Evolutionary conservation across 2,329 filamentous ascomycete genomes (phyloP).

Genomic region (Pseudovirgaria hyperparasitica): DNA sequence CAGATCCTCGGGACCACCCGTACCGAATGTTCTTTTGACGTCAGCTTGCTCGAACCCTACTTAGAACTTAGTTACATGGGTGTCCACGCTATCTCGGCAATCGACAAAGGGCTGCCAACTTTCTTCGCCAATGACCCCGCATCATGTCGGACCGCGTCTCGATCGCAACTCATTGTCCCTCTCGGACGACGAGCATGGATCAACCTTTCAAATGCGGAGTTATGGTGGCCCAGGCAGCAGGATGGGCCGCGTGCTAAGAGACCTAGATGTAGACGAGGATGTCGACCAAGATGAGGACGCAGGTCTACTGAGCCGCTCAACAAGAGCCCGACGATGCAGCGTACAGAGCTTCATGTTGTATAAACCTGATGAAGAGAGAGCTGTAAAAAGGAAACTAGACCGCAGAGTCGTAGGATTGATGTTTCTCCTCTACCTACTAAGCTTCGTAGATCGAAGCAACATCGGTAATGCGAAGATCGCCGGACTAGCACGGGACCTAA

Average conservation of each 20-base stretch:
- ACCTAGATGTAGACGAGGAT: slow-evolving; percentile 6
- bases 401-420: slow-evolving; percentile 66
- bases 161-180: no score
- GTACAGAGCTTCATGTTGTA: slow-evolving; percentile 39
- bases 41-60: no score
- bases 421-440: slow-evolving; percentile 69
- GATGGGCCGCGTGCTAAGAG: background rate
- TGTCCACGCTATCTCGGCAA: no score
- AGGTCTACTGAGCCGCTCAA: slow-evolving; percentile 7
- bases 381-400: slow-evolving; percentile 65
- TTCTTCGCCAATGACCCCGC: no score
- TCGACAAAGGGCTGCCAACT: no score
- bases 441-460: slow-evolving; percentile 63
- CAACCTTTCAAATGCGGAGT: no score
- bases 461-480: slow-evolving; percentile 52
- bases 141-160: no score
- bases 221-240: no score
- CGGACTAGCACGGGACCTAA: slow-evolving; percentile 41
- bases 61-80: no score
- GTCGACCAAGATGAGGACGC: slow-evolving; percentile 16
- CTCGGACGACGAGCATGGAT: no score
- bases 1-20: no score
- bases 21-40: no score
- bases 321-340: slow-evolving; percentile 14
- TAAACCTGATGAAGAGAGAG: slow-evolving; percentile 56